These are phyloP conservation scores for Diaporthe vexans DNA, from an alignment of 2,329 filamentous ascomycete genomes.

Conservation along the genomic window DNA sequence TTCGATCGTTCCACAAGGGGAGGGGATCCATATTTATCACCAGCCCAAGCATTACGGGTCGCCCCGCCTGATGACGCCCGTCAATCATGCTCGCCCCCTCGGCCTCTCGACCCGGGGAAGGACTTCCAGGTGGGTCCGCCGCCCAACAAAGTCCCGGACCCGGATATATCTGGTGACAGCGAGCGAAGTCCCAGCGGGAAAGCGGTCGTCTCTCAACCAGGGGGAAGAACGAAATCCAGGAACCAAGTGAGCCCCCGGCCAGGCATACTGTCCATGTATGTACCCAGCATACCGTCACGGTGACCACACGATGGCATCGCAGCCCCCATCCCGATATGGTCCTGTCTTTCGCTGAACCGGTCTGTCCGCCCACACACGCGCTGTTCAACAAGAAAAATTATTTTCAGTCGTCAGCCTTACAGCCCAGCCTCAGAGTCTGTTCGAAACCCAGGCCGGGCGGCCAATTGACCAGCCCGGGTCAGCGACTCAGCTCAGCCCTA, in stretches of 20 bases:
- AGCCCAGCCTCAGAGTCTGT: neutral
- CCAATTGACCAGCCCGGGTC: neutral
- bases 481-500: neutral
- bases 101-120: conserved; percentile 19
- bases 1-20: conserved; percentile 5
- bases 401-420: conserved; percentile 2
- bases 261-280: neutral
- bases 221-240: neutral
- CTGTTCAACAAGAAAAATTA: neutral
- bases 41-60: conserved; percentile 15
- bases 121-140: conserved; percentile 18
- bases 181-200: conserved; percentile 20
- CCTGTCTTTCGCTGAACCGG: neutral
- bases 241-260: neutral
- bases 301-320: conserved; percentile 15
- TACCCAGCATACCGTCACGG: neutral
- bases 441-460: neutral
- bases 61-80: conserved; percentile 25
- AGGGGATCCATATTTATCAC: conserved; percentile 20
- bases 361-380: neutral
- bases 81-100: neutral
- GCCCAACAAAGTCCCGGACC: conserved; percentile 23
- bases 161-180: conserved; percentile 28
- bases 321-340: neutral
- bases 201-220: neutral